phyloP scores from a whole-genome alignment of 768 basidiomycete genomes.

The Tylopilus plumbeoviolaceoides region DNA sequence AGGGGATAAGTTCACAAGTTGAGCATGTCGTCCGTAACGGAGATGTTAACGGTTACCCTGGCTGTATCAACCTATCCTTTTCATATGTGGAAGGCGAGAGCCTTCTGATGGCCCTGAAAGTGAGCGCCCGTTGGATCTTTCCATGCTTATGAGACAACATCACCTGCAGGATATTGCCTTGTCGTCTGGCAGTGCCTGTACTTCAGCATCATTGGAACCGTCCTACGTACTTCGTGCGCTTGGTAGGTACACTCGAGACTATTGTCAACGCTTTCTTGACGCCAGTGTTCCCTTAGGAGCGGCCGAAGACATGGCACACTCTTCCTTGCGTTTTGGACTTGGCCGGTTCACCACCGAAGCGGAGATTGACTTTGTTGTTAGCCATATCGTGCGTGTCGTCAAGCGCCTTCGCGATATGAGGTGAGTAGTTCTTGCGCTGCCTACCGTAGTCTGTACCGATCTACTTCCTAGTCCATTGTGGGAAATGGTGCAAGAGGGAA shows the following conservation, averaged over 20 bases:
- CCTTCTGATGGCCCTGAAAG: conserved; percentile 96
- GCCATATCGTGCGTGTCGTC: conserved; percentile 85
- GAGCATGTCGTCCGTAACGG: conserved; percentile 95
- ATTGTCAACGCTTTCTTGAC: not conserved
- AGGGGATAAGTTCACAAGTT: conserved; percentile 76
- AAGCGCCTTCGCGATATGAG: conserved; percentile 91
- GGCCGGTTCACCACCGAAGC: conserved; percentile 98
- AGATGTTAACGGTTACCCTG: conserved; percentile 86
- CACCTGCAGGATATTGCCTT: conserved; percentile 80
- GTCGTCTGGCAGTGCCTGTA: conserved; percentile 97
- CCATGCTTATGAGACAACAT: not conserved
- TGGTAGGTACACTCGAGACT: conserved; percentile 42
- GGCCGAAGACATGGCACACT: conserved; percentile 99
- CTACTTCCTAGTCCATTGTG: conserved; percentile 69
- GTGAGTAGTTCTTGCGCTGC: conserved; percentile 34
- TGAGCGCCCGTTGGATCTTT: conserved; percentile 25
- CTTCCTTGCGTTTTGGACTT: conserved; percentile 94
- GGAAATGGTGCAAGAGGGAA: conserved; percentile 99
- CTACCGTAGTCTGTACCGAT: conserved; percentile 8
- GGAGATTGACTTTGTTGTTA: conserved; percentile 92
- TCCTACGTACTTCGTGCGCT: conserved; percentile 97
- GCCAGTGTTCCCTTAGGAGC: conserved; percentile 50
- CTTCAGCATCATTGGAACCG: conserved; percentile 96
- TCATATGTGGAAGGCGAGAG: conserved; percentile 97
- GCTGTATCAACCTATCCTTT: conserved; percentile 94